Conservation (phyloP, 2,329 filamentous ascomycete species). For the Trichoderma sp. region DNA sequence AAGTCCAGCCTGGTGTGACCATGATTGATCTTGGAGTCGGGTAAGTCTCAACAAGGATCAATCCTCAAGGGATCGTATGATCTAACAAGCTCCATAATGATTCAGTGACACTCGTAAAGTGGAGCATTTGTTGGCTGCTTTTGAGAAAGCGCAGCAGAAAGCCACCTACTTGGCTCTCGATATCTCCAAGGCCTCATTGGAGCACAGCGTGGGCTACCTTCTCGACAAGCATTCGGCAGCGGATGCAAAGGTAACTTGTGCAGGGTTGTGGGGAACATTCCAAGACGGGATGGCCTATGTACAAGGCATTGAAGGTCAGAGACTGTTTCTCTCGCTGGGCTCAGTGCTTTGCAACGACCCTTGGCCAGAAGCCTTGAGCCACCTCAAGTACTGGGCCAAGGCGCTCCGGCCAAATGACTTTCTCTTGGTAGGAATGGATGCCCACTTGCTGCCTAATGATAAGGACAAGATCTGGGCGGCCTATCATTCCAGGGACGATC, state of each 20-base stretch:
- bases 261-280: conserved; percentile 42
- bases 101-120: conserved; percentile 42
- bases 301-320: conserved; percentile 30
- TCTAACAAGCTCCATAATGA: background rate
- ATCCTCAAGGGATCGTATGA: background rate
- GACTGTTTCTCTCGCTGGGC: conserved; percentile 41
- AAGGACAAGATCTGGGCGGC: conserved; percentile 40
- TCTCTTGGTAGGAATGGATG: conserved; percentile 43
- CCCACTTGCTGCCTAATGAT: conserved; percentile 33
- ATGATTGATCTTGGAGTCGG: conserved; percentile 43
- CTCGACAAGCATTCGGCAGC: conserved; percentile 28
- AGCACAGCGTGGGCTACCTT: conserved; percentile 35
- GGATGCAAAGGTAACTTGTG: conserved; percentile 32
- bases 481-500: conserved; percentile 38
- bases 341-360: conserved; percentile 43
- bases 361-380: conserved; percentile 35
- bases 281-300: conserved; percentile 35
- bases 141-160: conserved; percentile 31
- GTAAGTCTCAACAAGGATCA: conserved; percentile 30
- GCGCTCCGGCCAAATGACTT: conserved; percentile 35
- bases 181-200: conserved; percentile 38
- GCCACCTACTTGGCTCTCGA: conserved; percentile 41
- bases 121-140: conserved; percentile 36
- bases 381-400: conserved; percentile 38
- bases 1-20: conserved; percentile 31